Conservation (phyloP, 2,329 filamentous ascomycete genomes). For the Ophiosphaerella korrae region DNA sequence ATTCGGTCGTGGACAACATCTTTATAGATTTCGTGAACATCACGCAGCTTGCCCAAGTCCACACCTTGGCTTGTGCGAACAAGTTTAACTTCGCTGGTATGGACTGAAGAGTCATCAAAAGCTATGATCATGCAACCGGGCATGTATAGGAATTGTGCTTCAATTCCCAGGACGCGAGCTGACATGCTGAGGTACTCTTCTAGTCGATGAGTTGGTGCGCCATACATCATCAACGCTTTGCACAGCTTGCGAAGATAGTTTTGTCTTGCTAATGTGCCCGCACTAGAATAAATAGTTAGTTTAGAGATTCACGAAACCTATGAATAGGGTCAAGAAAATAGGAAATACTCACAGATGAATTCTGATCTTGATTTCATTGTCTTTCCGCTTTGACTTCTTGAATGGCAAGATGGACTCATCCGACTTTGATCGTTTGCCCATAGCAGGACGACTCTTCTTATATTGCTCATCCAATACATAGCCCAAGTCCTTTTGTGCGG, state of each 20-base stretch:
- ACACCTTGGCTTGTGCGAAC: slow-evolving; percentile 71
- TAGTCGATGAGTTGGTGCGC: slow-evolving; percentile 86
- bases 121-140: slow-evolving; percentile 94
- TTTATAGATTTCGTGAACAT: slow-evolving; percentile 79
- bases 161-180: slow-evolving; percentile 83
- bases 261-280: slow-evolving; percentile 76
- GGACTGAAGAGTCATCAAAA: slow-evolving; percentile 75
- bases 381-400: slow-evolving; percentile 44
- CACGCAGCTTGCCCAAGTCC: slow-evolving; percentile 73
- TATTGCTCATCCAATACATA: slow-evolving; percentile 50
- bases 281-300: slow-evolving; percentile 25
- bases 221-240: slow-evolving; percentile 84
- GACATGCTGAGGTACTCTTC: slow-evolving; percentile 94
- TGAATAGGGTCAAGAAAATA: neutral
- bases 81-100: slow-evolving; percentile 81
- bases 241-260: slow-evolving; percentile 85
- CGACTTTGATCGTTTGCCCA: slow-evolving; percentile 45
- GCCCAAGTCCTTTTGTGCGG: slow-evolving; percentile 48
- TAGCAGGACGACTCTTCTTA: slow-evolving; percentile 44
- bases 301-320: neutral
- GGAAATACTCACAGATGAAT: slow-evolving; percentile 55
- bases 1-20: slow-evolving; percentile 80
- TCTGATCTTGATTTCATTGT: slow-evolving; percentile 63
- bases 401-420: slow-evolving; percentile 46
- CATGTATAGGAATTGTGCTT: slow-evolving; percentile 87